Evolutionary conservation across 352 stramenopile species (phyloP).

Genomic region (Pilasporangium apinafurcum): DNA sequence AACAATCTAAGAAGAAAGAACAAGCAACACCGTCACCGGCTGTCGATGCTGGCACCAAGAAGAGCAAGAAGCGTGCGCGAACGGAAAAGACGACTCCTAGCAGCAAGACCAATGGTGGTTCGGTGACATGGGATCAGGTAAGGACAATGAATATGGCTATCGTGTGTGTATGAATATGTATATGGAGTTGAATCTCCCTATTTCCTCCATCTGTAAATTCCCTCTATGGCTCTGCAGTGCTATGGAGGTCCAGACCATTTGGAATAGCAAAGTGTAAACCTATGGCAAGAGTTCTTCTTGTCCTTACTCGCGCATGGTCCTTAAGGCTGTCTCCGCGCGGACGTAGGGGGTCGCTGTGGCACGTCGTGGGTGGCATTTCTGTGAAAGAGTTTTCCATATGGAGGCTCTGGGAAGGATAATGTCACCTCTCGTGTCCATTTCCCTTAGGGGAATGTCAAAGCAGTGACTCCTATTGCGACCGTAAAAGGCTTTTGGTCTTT

Average conservation of each 20-base stretch:
- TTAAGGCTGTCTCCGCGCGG: constrained; percentile 88
- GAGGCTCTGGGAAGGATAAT: constrained; percentile 3
- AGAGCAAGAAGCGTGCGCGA: constrained; percentile 66
- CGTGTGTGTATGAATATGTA: constrained; percentile 12
- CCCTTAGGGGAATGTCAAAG: neutral
- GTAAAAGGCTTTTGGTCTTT: constrained; percentile 70
- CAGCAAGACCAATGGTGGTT: too few species aligned
- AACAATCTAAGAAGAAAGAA: neutral
- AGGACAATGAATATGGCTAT: constrained; percentile 2
- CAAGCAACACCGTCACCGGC: neutral
- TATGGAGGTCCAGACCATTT: constrained; percentile 75
- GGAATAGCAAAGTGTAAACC: constrained; percentile 79
- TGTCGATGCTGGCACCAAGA: constrained; percentile 12
- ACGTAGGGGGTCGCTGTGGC: constrained; percentile 37
- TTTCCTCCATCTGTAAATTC: constrained; percentile 67
- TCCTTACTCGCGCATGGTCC: constrained; percentile 76
- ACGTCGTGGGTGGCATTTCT: constrained; percentile 12
- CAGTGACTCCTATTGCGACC: constrained; percentile 24
- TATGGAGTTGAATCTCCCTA: constrained; percentile 14
- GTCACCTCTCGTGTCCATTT: neutral
- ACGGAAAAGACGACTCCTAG: constrained; percentile 28
- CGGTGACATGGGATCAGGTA: constrained; percentile 57
- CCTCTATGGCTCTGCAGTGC: constrained; percentile 40
- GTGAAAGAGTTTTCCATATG: constrained; percentile 13
- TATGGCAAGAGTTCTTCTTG: constrained; percentile 76